phyloP scores from a whole-genome alignment of 2,329 filamentous ascomycete genomes.

The Calonectria honghensis region DNA sequence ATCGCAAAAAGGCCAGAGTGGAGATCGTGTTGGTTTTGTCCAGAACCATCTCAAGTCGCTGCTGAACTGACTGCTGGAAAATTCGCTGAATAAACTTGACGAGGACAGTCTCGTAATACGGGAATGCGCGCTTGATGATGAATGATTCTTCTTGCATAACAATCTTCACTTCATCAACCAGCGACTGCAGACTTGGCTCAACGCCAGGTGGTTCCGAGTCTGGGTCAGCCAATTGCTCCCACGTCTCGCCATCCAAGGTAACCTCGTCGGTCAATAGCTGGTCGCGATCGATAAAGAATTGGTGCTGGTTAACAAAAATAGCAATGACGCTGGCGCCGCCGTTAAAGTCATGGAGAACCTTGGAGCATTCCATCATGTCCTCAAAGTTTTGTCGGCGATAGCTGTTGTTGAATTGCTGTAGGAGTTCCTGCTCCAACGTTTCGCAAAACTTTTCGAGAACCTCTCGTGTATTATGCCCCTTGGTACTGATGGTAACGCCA shows the following conservation, averaged over 20 bases:
- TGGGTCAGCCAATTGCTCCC: slow-evolving; percentile 95
- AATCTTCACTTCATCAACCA: slow-evolving; percentile 95
- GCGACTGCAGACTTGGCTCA: slow-evolving; percentile 91
- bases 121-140: slow-evolving; percentile 97
- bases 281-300: slow-evolving; percentile 98
- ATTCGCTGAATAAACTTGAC: slow-evolving; percentile 95
- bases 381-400: slow-evolving; percentile 97
- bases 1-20: slow-evolving; percentile 91
- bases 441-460: slow-evolving; percentile 98
- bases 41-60: slow-evolving; percentile 94
- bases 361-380: slow-evolving; percentile 97
- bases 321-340: slow-evolving; percentile 96
- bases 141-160: slow-evolving; percentile 98
- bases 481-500: slow-evolving; percentile 61
- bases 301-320: slow-evolving; percentile 97
- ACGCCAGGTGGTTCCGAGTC: slow-evolving; percentile 94
- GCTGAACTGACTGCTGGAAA: slow-evolving; percentile 98
- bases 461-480: slow-evolving; percentile 83
- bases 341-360: slow-evolving; percentile 95
- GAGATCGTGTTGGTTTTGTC: slow-evolving; percentile 96
- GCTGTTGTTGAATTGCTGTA: slow-evolving; percentile 98
- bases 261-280: slow-evolving; percentile 94
- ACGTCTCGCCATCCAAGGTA: slow-evolving; percentile 82
- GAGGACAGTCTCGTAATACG: slow-evolving; percentile 95
- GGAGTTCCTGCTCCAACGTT: slow-evolving; percentile 93